These are phyloP conservation scores for Cercophora samala DNA, from an alignment of 495 filamentous ascomycete genomes.

Conservation along the genomic window DNA sequence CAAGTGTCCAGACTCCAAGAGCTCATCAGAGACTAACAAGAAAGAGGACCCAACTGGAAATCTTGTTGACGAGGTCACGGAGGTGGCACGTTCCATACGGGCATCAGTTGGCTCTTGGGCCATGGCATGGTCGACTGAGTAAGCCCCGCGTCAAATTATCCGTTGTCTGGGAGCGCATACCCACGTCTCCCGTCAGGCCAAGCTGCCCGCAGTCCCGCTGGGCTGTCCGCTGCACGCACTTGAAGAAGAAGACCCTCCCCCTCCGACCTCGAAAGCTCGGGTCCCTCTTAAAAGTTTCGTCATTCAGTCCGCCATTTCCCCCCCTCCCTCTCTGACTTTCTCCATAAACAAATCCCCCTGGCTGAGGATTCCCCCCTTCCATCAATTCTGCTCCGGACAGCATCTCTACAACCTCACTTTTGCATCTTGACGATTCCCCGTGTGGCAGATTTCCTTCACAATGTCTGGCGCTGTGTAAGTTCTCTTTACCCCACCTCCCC, in stretches of 20 bases:
- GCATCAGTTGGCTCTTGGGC: background rate
- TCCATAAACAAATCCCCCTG: constrained; percentile 27
- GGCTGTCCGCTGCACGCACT: constrained; percentile 12
- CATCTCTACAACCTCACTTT: constrained; percentile 8
- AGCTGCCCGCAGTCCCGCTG: constrained; percentile 2
- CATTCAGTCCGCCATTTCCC: constrained; percentile 21
- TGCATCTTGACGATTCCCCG: constrained; percentile 6
- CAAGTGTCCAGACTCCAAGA: background rate
- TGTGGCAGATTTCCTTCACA: constrained; percentile 20
- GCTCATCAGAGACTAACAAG: background rate
- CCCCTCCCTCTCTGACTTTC: constrained; percentile 23
- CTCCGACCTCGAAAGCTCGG: constrained; percentile 28
- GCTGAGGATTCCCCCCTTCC: constrained; percentile 1
- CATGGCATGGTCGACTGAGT: constrained; percentile 23
- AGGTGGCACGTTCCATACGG: constrained; percentile 2
- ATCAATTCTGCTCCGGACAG: constrained; percentile 17
- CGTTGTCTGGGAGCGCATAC: constrained; percentile 12
- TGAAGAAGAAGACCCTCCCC: constrained; percentile 19
- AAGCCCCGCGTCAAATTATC: constrained; percentile 34
- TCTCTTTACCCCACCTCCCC: constrained; percentile 34
- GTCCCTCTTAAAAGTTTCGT: constrained; percentile 36
- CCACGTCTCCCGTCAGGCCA: constrained; percentile 7
- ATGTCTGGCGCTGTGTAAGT: constrained; percentile 58
- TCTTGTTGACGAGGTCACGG: background rate
- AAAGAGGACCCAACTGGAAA: too few species aligned